Percentiles rank a stretch among this genome's conserved stretches.
These are phyloP conservation scores for Ophiostoma piceae DNA, from an alignment of 2,329 filamentous ascomycete genomes.

Conservation along the genomic window DNA sequence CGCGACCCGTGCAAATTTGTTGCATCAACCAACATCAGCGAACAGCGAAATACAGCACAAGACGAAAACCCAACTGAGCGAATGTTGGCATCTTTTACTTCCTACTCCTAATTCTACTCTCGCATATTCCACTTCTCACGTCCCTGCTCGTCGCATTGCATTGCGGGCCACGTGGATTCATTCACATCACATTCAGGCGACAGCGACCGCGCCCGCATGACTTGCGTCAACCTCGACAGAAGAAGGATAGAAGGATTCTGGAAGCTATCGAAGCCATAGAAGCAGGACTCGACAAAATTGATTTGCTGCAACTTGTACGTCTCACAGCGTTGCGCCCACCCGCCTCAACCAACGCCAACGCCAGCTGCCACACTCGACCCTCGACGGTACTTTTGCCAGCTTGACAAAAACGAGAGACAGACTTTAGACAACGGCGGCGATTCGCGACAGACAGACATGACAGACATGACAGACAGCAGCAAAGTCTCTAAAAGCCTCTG, in stretches of 20 bases:
- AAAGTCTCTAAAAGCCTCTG: background rate
- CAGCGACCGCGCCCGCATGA: background rate
- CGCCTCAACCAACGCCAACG: background rate
- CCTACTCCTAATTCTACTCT: background rate
- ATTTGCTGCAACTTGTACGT: background rate
- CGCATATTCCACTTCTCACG: background rate
- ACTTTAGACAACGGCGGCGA: background rate
- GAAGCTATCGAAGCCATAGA: background rate
- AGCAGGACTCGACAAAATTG: background rate
- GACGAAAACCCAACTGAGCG: background rate
- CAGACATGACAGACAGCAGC: background rate
- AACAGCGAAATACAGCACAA: background rate
- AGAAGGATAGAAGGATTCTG: background rate
- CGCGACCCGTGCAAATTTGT: background rate
- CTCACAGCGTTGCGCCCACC: background rate
- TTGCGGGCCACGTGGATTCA: constrained; percentile 1
- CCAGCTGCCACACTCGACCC: background rate
- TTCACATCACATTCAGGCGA: background rate
- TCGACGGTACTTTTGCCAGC: background rate
- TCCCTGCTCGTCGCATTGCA: background rate
- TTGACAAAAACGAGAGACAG: background rate
- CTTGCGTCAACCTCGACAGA: background rate
- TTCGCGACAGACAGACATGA: background rate
- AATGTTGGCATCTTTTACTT: background rate
- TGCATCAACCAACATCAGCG: background rate